Evolutionary conservation across 2,329 filamentous ascomycete genomes (phyloP).

Genomic region (Colletotrichum cereale): DNA sequence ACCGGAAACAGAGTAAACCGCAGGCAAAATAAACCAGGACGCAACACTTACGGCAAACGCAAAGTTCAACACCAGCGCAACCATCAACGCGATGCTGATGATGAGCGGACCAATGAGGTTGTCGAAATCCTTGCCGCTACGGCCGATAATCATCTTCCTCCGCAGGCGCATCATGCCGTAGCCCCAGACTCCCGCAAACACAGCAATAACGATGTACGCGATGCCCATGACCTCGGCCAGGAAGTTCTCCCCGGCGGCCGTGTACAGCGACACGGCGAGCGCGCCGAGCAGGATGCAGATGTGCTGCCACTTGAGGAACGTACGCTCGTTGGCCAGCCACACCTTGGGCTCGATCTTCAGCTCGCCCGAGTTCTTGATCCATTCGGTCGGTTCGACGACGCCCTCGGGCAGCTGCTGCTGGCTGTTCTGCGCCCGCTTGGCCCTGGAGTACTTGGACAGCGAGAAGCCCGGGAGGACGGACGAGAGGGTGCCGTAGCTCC

Average conservation of each 20-base stretch:
- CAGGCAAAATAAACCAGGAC: background rate
- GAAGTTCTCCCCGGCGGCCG: constrained; percentile 84
- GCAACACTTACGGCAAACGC: constrained; percentile 78
- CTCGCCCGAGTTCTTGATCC: constrained; percentile 95
- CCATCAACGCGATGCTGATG: constrained; percentile 82
- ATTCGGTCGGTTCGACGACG: constrained; percentile 84
- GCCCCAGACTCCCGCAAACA: constrained; percentile 89
- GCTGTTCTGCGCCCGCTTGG: constrained; percentile 63
- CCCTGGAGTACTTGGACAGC: constrained; percentile 79
- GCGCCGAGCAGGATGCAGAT: constrained; percentile 89
- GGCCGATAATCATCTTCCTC: constrained; percentile 81
- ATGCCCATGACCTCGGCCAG: constrained; percentile 84
- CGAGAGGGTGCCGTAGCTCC: constrained; percentile 69
- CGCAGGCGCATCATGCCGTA: constrained; percentile 84
- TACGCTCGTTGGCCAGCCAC: constrained; percentile 98
- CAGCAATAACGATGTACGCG: constrained; percentile 83
- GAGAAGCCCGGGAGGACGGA: constrained; percentile 87
- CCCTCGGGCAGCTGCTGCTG: constrained; percentile 80
- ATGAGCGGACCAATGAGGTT: constrained; percentile 87
- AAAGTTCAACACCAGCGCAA: constrained; percentile 89
- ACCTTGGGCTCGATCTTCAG: constrained; percentile 97
- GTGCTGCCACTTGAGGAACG: constrained; percentile 99
- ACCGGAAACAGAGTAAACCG: background rate
- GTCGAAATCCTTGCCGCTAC: constrained; percentile 94
- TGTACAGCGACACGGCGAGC: constrained; percentile 87